Conservation (phyloP, 1,284 basidiomycete genomes). For the Sutorius eximius region DNA sequence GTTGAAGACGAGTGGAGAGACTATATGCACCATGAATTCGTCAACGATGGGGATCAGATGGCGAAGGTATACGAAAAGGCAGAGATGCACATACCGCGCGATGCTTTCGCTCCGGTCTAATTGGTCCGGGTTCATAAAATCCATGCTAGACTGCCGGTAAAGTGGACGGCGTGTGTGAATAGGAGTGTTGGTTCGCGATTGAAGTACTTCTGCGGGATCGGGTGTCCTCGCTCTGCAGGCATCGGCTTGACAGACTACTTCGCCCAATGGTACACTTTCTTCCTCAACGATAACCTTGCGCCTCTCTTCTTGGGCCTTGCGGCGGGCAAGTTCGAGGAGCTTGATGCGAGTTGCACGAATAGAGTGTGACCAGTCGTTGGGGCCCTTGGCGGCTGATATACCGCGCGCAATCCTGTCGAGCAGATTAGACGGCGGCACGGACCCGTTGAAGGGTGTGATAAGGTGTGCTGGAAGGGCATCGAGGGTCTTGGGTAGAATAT, state of each 20-base stretch:
- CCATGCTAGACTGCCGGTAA: conserved; percentile 82
- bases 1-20: conserved; percentile 67
- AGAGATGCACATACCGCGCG: conserved; percentile 48
- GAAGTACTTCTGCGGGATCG: conserved; percentile 38
- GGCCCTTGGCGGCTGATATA: conserved; percentile 67
- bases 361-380: conserved; percentile 76
- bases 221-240: conserved; percentile 22
- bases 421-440: conserved; percentile 76
- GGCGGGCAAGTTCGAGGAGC: conserved; percentile 69
- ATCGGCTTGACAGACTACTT: conserved; percentile 10
- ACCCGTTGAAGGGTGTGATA: conserved; percentile 77
- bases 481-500: conserved; percentile 48
- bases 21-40: conserved; percentile 37
- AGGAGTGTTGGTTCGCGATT: conserved; percentile 44
- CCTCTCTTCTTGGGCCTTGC: conserved; percentile 55
- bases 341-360: conserved; percentile 75
- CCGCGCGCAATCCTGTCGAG: conserved; percentile 80
- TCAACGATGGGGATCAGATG: conserved; percentile 10
- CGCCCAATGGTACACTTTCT: conserved; percentile 15
- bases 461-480: conserved; percentile 80
- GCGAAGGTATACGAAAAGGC: conserved; percentile 5
- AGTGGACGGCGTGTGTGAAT: conserved; percentile 47
- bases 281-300: conserved; percentile 41
- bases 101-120: conserved; percentile 54
- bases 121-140: conserved; percentile 60